Percentiles rank a stretch among this genome's conserved stretches.
Conservation (phyloP, 352 stramenopile species). For the Elongisporangium undulatum region DNA sequence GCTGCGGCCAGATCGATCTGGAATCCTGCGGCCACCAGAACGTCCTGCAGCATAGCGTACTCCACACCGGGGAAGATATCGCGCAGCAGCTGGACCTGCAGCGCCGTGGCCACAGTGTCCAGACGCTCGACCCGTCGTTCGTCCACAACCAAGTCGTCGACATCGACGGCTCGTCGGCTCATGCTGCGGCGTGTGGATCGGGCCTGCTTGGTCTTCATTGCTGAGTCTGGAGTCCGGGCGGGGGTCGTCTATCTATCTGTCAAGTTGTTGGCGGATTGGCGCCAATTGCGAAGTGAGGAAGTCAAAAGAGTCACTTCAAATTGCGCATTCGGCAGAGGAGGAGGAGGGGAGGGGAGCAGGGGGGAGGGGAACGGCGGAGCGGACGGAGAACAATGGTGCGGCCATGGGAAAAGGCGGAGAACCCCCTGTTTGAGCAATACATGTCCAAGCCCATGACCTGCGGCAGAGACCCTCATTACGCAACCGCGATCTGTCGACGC, state of each 20-base stretch:
- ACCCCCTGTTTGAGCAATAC: slow-evolving; percentile 5
- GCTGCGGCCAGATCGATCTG: slow-evolving; percentile 53
- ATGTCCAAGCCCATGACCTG: not conserved
- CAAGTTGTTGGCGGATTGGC: not conserved
- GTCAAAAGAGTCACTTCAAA: not conserved
- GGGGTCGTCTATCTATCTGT: not conserved
- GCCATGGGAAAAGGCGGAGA: slow-evolving; percentile 33
- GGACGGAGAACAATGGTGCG: slow-evolving; percentile 2
- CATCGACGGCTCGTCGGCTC: slow-evolving; percentile 11
- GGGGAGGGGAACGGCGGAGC: too few relatives aligned
- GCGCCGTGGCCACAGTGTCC: slow-evolving; percentile 32
- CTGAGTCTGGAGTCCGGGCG: not conserved
- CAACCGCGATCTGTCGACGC: slow-evolving; percentile 8
- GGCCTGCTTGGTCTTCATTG: not conserved
- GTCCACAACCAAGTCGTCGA: slow-evolving; percentile 18
- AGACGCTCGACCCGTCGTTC: slow-evolving; percentile 18
- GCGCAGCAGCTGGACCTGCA: slow-evolving; percentile 38
- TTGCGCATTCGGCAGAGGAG: not conserved
- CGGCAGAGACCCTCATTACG: not conserved
- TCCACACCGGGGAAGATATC: slow-evolving; percentile 55
- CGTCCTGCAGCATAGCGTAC: slow-evolving; percentile 46
- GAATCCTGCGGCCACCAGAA: slow-evolving; percentile 61
- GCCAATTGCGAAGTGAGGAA: not conserved
- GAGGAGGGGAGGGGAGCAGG: not conserved
- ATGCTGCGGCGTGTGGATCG: not conserved